phyloP scores from a whole-genome alignment of 2,329 filamentous ascomycete genomes.

The Fusarium buxicola region DNA sequence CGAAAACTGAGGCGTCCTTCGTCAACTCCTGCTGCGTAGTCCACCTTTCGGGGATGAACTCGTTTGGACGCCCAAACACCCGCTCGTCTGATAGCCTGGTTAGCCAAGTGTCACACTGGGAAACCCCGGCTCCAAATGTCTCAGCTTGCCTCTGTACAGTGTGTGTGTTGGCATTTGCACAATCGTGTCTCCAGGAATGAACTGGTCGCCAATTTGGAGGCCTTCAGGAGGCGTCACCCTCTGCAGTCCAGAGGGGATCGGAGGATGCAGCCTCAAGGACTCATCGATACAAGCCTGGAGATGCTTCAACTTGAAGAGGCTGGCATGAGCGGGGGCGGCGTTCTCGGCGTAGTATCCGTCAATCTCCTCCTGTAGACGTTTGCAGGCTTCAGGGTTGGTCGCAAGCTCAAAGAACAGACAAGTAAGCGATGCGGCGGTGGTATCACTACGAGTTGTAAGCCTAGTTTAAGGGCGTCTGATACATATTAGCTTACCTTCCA shows the following conservation, averaged over 20 bases:
- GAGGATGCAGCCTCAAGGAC: neutral
- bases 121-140: fast-evolving
- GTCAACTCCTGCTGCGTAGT: conserved; percentile 21
- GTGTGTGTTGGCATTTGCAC: conserved; percentile 13
- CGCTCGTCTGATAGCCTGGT: conserved; percentile 7
- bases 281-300: neutral
- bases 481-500: conserved; percentile 1
- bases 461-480: neutral
- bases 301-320: neutral
- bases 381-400: conserved; percentile 27
- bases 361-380: conserved; percentile 8
- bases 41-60: conserved; percentile 36
- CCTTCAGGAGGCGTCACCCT: conserved; percentile 18
- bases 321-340: neutral
- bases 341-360: conserved; percentile 9
- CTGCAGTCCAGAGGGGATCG: conserved; percentile 3
- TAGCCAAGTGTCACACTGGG: neutral
- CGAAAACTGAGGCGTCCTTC: conserved; percentile 15
- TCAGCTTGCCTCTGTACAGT: conserved; percentile 16
- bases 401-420: conserved; percentile 50
- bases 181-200: conserved; percentile 14
- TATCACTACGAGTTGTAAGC: conserved; percentile 44
- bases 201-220: conserved; percentile 6
- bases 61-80: conserved; percentile 18
- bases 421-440: conserved; percentile 50